Conservation (phyloP, 2,329 filamentous ascomycete species). For the Ophiostoma novo-ulmi region DNA sequence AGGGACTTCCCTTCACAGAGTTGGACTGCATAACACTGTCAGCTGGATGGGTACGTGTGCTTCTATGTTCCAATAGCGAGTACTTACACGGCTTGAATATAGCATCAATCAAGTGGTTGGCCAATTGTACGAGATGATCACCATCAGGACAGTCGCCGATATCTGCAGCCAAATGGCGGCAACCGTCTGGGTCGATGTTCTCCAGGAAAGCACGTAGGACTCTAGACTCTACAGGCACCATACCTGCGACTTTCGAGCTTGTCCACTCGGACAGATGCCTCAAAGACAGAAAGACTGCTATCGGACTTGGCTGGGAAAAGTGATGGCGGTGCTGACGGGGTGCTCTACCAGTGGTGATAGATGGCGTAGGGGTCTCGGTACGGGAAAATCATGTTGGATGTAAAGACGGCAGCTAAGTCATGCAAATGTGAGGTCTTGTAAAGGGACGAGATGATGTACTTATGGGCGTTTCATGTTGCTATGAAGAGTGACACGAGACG, state of each 20-base stretch:
- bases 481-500: no score
- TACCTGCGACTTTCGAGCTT: background rate
- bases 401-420: no score
- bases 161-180: background rate
- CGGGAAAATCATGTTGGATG: no score
- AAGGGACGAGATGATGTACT: no score
- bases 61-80: no score
- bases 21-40: background rate
- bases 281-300: background rate
- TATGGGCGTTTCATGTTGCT: no score
- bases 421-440: no score
- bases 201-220: background rate
- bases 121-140: background rate
- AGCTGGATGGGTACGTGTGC: background rate
- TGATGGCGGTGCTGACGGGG: no score
- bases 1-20: background rate
- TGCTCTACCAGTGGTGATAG: background rate
- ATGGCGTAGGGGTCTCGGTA: background rate
- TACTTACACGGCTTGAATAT: background rate
- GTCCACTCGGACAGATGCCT: background rate
- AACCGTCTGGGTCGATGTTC: background rate
- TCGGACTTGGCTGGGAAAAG: background rate
- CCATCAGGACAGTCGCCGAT: background rate
- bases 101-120: background rate
- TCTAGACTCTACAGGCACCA: background rate